Conservation (phyloP, 345 rosid genomes). For the Alliaria petiolata region DNA sequence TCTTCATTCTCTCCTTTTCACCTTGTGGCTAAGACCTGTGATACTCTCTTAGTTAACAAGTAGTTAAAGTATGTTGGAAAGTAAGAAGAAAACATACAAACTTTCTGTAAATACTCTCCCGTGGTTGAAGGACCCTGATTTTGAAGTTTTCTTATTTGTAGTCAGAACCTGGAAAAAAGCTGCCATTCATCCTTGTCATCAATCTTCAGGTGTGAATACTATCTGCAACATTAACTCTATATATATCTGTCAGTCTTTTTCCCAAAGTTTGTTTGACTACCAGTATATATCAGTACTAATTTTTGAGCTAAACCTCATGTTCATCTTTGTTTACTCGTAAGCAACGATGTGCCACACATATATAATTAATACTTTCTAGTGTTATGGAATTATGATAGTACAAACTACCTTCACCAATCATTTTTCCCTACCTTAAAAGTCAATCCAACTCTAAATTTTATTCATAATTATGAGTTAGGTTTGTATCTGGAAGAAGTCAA, state of each 20-base stretch:
- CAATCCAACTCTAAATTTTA: neutral
- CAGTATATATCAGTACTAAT: neutral
- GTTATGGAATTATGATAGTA: neutral
- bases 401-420: constrained; percentile 1
- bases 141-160: constrained; percentile 37
- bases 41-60: neutral
- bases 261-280: neutral
- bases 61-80: neutral
- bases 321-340: neutral
- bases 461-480: neutral
- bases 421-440: neutral
- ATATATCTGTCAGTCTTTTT: neutral
- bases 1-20: neutral
- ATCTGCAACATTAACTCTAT: constrained; percentile 5
- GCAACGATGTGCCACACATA: neutral
- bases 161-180: constrained; percentile 88
- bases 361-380: neutral
- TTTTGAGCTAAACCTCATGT: constrained; percentile 1
- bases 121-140: too few species aligned
- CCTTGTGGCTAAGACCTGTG: constrained; percentile 8
- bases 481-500: neutral
- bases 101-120: neutral
- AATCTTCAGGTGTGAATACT: constrained; percentile 73
- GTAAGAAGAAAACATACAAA: neutral
- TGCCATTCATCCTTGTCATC: constrained; percentile 79